Conservation (phyloP, 805 yeast species). For the Maudiozyma barnettii region DNA sequence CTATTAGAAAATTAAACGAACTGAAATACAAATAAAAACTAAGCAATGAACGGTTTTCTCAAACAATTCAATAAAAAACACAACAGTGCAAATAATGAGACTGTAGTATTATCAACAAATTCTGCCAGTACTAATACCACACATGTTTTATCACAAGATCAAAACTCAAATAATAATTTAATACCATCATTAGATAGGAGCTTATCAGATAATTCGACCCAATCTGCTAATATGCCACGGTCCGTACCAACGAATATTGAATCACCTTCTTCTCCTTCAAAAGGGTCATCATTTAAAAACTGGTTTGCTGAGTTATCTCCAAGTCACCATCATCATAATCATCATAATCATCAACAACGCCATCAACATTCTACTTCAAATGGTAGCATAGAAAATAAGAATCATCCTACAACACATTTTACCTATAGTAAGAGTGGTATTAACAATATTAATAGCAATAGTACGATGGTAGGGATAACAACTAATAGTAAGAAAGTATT, state of each 20-base stretch:
- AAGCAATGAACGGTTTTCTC: not conserved
- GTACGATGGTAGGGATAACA: not conserved
- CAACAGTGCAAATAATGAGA: not conserved
- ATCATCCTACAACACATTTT: not conserved
- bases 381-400: not conserved
- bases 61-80: slow-evolving; percentile 1
- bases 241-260: not conserved
- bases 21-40: not conserved
- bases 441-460: not conserved
- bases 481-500: not conserved
- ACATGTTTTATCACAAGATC: not conserved
- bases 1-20: too few relatives aligned
- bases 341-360: not conserved
- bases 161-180: not conserved
- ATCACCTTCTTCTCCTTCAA: not conserved
- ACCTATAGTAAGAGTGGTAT: not conserved
- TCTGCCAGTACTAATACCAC: too few relatives aligned
- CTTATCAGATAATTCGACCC: not conserved
- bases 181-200: not conserved
- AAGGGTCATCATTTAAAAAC: not conserved
- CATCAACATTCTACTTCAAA: not conserved
- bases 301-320: not conserved
- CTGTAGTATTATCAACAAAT: not conserved
- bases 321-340: not conserved
- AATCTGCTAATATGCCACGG: not conserved